These are phyloP conservation scores for Ustilago xerochloae DNA, from an alignment of 1,284 basidiomycete species.

Conservation along the genomic window DNA sequence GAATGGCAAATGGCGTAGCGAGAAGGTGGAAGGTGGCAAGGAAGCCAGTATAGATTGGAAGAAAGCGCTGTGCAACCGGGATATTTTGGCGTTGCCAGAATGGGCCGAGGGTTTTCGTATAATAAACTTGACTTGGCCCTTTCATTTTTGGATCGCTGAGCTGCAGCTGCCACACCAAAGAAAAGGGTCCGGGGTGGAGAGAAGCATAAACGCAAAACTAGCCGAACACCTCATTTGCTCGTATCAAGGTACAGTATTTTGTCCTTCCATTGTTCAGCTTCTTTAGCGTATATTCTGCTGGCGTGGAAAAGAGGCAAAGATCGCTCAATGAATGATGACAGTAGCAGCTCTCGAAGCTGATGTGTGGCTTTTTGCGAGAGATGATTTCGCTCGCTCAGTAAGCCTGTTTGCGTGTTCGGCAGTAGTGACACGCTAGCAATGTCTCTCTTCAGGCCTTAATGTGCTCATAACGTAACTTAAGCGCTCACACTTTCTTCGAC, in stretches of 20 bases:
- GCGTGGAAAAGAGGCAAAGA: background rate
- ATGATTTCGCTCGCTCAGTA: background rate
- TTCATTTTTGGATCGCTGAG: constrained; percentile 1
- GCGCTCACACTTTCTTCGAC: background rate
- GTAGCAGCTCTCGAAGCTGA: background rate
- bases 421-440: background rate
- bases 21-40: background rate
- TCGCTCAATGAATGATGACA: background rate
- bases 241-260: no score
- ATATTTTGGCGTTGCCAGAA: constrained; percentile 2
- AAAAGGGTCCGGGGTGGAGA: constrained; percentile 29
- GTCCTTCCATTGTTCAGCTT: background rate
- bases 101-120: constrained; percentile 33
- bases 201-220: constrained; percentile 3
- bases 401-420: background rate
- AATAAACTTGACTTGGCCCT: background rate
- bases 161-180: background rate
- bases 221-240: no score
- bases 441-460: background rate
- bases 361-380: background rate
- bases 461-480: background rate
- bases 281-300: background rate
- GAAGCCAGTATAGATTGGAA: background rate
- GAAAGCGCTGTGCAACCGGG: constrained; percentile 9
- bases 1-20: constrained; percentile 4